Conservation (phyloP, 352 stramenopile species). For the Phytophthora fragariae region DNA sequence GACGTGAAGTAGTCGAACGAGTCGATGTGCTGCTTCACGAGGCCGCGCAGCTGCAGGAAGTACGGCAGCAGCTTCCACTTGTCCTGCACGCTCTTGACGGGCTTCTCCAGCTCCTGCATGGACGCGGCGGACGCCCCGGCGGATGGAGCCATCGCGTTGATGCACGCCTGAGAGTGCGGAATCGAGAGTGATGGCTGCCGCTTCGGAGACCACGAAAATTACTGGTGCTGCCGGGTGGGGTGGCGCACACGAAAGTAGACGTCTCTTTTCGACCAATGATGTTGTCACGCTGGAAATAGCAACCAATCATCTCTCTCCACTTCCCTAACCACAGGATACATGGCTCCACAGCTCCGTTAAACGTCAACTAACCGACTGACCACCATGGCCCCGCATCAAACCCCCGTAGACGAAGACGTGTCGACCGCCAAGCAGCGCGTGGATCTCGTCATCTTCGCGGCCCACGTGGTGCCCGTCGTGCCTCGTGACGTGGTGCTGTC, state of each 20-base stretch:
- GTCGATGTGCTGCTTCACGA: constrained; percentile 99
- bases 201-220: constrained; percentile 14
- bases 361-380: not conserved
- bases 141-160: constrained; percentile 44
- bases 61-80: constrained; percentile 99
- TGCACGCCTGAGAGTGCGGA: constrained; percentile 23
- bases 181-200: constrained; percentile 33
- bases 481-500: constrained; percentile 71
- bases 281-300: not conserved
- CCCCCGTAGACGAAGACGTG: constrained; percentile 8
- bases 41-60: constrained; percentile 94
- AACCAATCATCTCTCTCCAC: not conserved
- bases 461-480: constrained; percentile 85
- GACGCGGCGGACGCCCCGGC: constrained; percentile 39
- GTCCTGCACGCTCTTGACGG: constrained; percentile 86
- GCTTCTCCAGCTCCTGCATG: constrained; percentile 72
- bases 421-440: constrained; percentile 40
- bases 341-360: not conserved
- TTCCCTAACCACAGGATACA: not conserved
- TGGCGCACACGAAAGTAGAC: not conserved
- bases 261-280: not conserved
- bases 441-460: constrained; percentile 81
- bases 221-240: constrained; percentile 28
- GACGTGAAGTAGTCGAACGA: constrained; percentile 99
- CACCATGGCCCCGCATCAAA: constrained; percentile 37